phyloP scores from a whole-genome alignment of 495 filamentous ascomycete genomes.

The Annulohypoxylon stygium region DNA sequence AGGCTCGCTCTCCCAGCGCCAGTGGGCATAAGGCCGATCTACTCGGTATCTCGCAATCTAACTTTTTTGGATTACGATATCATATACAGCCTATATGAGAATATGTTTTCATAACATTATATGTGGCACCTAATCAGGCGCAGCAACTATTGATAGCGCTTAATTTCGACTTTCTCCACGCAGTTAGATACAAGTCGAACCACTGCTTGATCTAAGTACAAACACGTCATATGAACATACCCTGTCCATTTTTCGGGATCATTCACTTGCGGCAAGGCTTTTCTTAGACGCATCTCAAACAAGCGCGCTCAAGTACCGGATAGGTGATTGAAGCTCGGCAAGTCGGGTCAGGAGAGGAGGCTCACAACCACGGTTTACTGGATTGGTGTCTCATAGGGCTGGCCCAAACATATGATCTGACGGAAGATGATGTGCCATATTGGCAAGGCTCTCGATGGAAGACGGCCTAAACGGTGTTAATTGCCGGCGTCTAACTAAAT shows the following conservation, averaged over 20 bases:
- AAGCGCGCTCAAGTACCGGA: constrained; percentile 19
- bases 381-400: constrained; percentile 15
- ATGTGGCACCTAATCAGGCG: constrained; percentile 38
- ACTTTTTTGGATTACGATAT: constrained; percentile 25
- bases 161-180: constrained; percentile 21
- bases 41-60: constrained; percentile 37
- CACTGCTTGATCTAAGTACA: constrained; percentile 6
- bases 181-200: constrained; percentile 15
- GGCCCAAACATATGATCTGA: constrained; percentile 26
- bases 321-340: constrained; percentile 29
- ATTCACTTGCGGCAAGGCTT: neutral
- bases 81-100: constrained; percentile 46
- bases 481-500: constrained; percentile 35
- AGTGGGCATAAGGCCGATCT: constrained; percentile 35
- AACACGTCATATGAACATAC: constrained; percentile 10
- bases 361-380: constrained; percentile 16
- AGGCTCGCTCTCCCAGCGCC: constrained; percentile 5
- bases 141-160: constrained; percentile 21
- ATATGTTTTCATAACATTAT: constrained; percentile 1
- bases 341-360: constrained; percentile 20
- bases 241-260: constrained; percentile 1
- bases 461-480: constrained; percentile 37
- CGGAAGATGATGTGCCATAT: constrained; percentile 48
- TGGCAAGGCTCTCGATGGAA: constrained; percentile 28
- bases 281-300: neutral